phyloP scores from a whole-genome alignment of 371 early-diverging fungal species.

The Coemansia sp. region DNA sequence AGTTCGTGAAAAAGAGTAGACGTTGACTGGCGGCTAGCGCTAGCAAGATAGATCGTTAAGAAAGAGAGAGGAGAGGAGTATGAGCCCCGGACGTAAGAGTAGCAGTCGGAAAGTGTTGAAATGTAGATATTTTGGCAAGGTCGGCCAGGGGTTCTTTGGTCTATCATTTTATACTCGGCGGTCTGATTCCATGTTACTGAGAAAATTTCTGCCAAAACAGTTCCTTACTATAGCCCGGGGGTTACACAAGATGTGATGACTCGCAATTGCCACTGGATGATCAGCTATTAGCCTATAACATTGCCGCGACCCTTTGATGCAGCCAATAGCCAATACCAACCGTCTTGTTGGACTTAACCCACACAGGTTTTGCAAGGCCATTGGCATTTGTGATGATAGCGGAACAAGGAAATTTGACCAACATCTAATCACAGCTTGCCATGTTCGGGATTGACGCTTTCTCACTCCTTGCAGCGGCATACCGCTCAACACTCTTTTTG shows the following conservation, averaged over 20 bases:
- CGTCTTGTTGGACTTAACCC: neutral
- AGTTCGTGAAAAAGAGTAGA: neutral
- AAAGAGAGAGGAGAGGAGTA: neutral
- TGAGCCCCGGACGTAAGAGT: neutral
- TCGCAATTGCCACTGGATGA: neutral
- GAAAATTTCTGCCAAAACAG: neutral
- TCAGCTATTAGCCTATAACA: neutral
- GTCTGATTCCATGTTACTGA: neutral
- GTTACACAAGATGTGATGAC: neutral
- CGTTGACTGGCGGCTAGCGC: slow-evolving; percentile 14
- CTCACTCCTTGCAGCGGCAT: neutral
- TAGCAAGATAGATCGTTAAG: slow-evolving; percentile 6
- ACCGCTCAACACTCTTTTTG: neutral
- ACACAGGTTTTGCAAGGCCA: neutral
- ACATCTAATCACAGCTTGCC: neutral
- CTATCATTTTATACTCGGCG: slow-evolving; percentile 6
- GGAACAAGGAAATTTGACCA: neutral
- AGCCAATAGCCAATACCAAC: neutral
- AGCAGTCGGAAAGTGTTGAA: neutral
- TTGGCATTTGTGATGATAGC: neutral
- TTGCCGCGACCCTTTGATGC: neutral
- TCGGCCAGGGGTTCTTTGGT: neutral
- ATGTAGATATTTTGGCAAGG: neutral
- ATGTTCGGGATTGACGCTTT: neutral
- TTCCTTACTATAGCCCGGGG: neutral